Evolutionary conservation across 805 yeast genomes (phyloP).

Genomic region (Candida berthetii): DNA sequence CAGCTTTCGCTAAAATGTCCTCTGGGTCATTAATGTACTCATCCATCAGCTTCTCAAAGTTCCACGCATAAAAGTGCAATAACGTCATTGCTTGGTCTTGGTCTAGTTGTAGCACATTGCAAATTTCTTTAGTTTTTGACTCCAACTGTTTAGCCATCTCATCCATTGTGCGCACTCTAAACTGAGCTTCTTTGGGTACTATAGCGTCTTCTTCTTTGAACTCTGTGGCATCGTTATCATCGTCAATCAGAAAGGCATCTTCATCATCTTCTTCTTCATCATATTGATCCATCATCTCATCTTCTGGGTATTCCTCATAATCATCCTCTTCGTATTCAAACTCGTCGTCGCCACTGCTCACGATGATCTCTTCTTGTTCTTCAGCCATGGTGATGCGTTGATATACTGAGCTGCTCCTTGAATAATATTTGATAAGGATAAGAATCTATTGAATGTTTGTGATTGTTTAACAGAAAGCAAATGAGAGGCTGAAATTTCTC

Average conservation of each 20-base stretch:
- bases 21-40: conserved; percentile 40
- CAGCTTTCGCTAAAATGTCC: conserved; percentile 25
- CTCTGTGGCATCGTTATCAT: neutral
- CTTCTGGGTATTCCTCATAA: conserved; percentile 10
- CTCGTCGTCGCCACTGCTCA: neutral
- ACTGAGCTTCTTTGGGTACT: conserved; percentile 1
- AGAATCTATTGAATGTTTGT: no score
- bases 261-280: conserved; percentile 15
- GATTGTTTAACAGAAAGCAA: no score
- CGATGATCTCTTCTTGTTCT: no score
- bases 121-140: conserved; percentile 25
- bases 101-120: conserved; percentile 30
- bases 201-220: neutral
- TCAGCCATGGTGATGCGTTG: no score
- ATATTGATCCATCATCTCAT: conserved; percentile 14
- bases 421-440: no score
- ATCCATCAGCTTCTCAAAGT: conserved; percentile 50
- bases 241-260: conserved; percentile 7
- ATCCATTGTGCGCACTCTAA: conserved; percentile 21
- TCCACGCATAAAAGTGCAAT: conserved; percentile 49
- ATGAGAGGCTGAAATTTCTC: no score
- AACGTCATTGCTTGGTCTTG: conserved; percentile 35
- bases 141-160: conserved; percentile 15
- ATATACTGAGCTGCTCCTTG: no score
- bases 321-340: conserved; percentile 3